Evolutionary conservation across 2,329 filamentous ascomycete genomes (phyloP), one percentile per base, ranked within the genome.

Genomic region (Gaeumannomyces sp.): DNA sequence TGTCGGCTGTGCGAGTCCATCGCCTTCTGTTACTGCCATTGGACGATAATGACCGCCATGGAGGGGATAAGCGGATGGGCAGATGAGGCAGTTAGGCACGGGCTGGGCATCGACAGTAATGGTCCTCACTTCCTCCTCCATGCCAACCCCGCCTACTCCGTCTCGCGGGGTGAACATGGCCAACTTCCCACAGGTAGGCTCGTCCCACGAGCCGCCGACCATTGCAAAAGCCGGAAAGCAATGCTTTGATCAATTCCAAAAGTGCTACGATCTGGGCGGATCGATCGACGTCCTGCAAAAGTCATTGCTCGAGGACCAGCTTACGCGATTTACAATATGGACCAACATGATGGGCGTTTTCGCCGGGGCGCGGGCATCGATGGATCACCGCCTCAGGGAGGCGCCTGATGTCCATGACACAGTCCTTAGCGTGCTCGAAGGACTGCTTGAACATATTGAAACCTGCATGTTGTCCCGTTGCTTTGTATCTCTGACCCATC

Each of bases 311-410:
- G 56, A 58, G 56, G 56, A 58, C 27, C 56, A 58, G 10, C n/a
- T 58, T 22, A 11, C 56, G 3, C 56, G 56, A n/a, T 58, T 58
- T 28, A 58, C n/a, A 25, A 25, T 25, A 25, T 58, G 56, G 56
- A 58, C 56, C 19, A 58, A 28, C n/a, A 58, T 25, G 11, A 58
- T 25, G 56, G 56, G 56, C n/a, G 56, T 58, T 28, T 58, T 58
- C 22, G 56, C n/a, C 11, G 56, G 27, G 16, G 13, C n/a, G 27
- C 56, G 56, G 27, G 11, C n/a, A 13, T 58, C 56, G 2, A 58
- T 58, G 56, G 56, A 58, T 13, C 56, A 58, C 22, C 56, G 56
- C n/a, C 56, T 58, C 14, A 58, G 56, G 56, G 56, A 58, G 28
- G 28, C 56, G 13, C 56, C 56, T 22, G 56, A 58, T 16, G 56